These are phyloP conservation scores for Mortierella sp. DNA, from an alignment of 371 early-diverging fungal species.

Conservation along the genomic window DNA sequence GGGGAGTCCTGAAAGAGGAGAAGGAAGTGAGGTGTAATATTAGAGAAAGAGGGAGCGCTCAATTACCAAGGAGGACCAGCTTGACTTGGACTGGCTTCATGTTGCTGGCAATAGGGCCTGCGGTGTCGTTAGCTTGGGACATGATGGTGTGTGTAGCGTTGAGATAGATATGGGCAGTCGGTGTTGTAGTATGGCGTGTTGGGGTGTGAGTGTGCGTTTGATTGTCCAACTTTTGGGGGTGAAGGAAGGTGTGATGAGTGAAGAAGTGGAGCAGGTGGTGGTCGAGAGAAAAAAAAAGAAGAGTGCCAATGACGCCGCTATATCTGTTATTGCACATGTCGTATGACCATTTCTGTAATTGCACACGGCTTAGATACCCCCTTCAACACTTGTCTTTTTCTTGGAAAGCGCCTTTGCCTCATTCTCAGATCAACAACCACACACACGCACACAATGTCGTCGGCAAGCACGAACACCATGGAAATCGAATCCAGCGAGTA, in stretches of 20 bases:
- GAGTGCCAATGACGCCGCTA: neutral
- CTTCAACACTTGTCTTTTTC: neutral
- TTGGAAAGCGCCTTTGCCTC: neutral
- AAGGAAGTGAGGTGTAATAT: neutral
- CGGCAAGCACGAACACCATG: conserved; percentile 57
- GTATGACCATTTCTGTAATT: neutral
- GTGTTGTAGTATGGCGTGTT: neutral
- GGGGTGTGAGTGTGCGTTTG: neutral
- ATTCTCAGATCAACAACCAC: neutral
- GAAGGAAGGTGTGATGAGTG: neutral
- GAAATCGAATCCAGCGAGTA: conserved; percentile 82
- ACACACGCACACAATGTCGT: conserved; percentile 20
- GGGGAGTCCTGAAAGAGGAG: neutral
- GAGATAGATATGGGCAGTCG: neutral
- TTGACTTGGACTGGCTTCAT: conserved; percentile 74
- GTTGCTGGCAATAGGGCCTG: conserved; percentile 46
- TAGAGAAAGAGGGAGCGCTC: neutral
- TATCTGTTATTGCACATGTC: conserved; percentile 19
- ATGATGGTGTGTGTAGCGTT: conserved; percentile 13
- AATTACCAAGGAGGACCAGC: conserved; percentile 77
- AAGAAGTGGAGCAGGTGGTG: neutral
- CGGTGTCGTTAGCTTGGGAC: conserved; percentile 49
- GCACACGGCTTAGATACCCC: neutral
- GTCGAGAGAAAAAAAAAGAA: neutral
- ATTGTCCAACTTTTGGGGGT: conserved; percentile 1